Conservation (phyloP, 208 protist species). For the Trypanosoma grayi region DNA sequence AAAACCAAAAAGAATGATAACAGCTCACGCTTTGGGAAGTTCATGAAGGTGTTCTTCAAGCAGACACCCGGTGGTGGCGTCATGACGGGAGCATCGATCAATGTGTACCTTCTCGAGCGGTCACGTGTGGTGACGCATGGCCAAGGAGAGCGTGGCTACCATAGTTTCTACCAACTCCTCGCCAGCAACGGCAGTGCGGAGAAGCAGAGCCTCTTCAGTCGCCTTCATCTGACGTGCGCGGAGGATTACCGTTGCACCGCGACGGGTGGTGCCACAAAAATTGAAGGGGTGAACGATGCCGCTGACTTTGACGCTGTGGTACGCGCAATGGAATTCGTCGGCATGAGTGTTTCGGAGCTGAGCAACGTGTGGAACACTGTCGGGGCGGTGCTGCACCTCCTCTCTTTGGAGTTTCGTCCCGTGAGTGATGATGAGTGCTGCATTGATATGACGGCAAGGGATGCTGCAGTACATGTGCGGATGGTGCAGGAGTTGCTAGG, state of each 20-base stretch:
- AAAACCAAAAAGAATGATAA: constrained; percentile 57
- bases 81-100: constrained; percentile 31
- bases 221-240: constrained; percentile 15
- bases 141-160: constrained; percentile 74
- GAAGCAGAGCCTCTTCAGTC: constrained; percentile 1
- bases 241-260: constrained; percentile 44
- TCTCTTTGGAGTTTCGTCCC: constrained; percentile 27
- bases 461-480: constrained; percentile 11
- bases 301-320: constrained; percentile 25
- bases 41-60: constrained; percentile 42
- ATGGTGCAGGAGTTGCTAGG: constrained; percentile 34
- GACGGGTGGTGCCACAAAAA: constrained; percentile 28
- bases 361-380: constrained; percentile 57
- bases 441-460: constrained; percentile 13
- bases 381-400: constrained; percentile 35
- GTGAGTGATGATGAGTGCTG: constrained; percentile 22
- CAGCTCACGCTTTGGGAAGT: constrained; percentile 56
- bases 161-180: constrained; percentile 88
- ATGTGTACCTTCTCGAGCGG: constrained; percentile 53
- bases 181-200: constrained; percentile 7
- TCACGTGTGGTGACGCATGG: constrained; percentile 44
- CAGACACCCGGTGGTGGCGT: constrained; percentile 3
- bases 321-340: constrained; percentile 34
- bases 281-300: constrained; percentile 39
- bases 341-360: constrained; percentile 42